phyloP scores from a whole-genome alignment of 2,329 filamentous ascomycete genomes.

The Westerdykella aurantiaca region DNA sequence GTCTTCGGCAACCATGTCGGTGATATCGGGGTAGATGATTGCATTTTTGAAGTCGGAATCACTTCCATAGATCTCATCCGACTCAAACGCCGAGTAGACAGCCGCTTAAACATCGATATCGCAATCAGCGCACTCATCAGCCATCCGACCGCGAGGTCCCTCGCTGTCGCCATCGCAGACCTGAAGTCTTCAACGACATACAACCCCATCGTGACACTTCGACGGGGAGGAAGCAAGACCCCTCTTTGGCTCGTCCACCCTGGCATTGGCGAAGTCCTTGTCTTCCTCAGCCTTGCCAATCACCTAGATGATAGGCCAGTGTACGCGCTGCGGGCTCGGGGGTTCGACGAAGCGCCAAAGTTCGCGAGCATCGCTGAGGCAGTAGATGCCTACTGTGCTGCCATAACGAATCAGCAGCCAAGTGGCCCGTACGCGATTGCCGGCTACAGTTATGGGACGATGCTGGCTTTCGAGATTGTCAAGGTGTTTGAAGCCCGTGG shows the following conservation, averaged over 20 bases:
- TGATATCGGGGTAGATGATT: slow-evolving; percentile 7
- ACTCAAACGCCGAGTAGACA: slow-evolving; percentile 36
- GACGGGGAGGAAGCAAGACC: slow-evolving; percentile 13
- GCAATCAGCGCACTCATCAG: slow-evolving; percentile 36
- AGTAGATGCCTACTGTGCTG: slow-evolving; percentile 37
- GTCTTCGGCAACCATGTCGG: too few relatives aligned
- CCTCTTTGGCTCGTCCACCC: slow-evolving; percentile 33
- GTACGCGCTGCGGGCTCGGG: slow-evolving; percentile 44
- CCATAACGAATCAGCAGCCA: slow-evolving; percentile 43
- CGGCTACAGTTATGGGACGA: slow-evolving; percentile 49
- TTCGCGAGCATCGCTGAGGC: slow-evolving; percentile 40
- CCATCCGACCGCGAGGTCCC: slow-evolving; percentile 23
- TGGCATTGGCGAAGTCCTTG: slow-evolving; percentile 37
- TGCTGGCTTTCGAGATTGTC: slow-evolving; percentile 48
- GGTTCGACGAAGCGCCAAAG: slow-evolving; percentile 38
- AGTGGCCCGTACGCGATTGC: slow-evolving; percentile 48
- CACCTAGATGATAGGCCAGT: slow-evolving; percentile 42
- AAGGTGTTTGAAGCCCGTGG: slow-evolving; percentile 41
- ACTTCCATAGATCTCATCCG: slow-evolving; percentile 41
- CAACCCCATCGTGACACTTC: slow-evolving; percentile 12
- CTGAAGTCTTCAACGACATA: slow-evolving; percentile 3
- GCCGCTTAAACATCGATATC: slow-evolving; percentile 29
- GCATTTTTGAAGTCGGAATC: slow-evolving; percentile 31
- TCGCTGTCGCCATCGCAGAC: slow-evolving; percentile 12
- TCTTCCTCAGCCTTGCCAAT: slow-evolving; percentile 35